phyloP scores from a whole-genome alignment of 768 basidiomycete genomes.

The Suillus subluteus region DNA sequence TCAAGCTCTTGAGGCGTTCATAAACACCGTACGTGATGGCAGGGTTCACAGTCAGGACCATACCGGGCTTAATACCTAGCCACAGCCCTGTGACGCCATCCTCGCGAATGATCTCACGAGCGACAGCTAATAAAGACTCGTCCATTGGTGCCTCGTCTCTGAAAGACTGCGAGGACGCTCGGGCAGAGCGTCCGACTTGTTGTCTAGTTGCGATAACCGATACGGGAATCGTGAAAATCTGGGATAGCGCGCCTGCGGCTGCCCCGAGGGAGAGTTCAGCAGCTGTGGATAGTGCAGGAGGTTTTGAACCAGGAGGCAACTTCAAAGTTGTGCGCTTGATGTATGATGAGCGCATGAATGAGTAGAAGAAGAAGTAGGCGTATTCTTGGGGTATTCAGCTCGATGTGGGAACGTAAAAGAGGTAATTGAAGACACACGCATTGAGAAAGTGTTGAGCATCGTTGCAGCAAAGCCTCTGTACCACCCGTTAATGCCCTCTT shows the following conservation, averaged over 20 bases:
- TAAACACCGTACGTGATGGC: constrained; percentile 97
- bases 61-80: constrained; percentile 88
- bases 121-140: constrained; percentile 80
- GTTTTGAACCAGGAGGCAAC: constrained; percentile 61
- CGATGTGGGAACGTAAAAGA: background rate
- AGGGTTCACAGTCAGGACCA: constrained; percentile 97
- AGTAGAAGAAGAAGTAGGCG: constrained; percentile 99
- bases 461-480: constrained; percentile 95
- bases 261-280: constrained; percentile 90
- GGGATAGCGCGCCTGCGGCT: constrained; percentile 89
- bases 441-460: constrained; percentile 98
- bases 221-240: constrained; percentile 98
- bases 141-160: constrained; percentile 35
- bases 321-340: constrained; percentile 67
- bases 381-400: constrained; percentile 67
- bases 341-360: constrained; percentile 84
- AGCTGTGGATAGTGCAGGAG: constrained; percentile 67
- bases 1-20: constrained; percentile 82
- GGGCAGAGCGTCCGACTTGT: constrained; percentile 68
- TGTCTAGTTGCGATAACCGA: constrained; percentile 97
- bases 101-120: constrained; percentile 84
- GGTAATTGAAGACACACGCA: constrained; percentile 64
- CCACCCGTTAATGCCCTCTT: constrained; percentile 81
- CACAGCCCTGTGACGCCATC: constrained; percentile 89
- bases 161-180: background rate